These are phyloP conservation scores for Hyaloperonospora brassicae DNA, from an alignment of 352 stramenopile genomes.

Conservation along the genomic window DNA sequence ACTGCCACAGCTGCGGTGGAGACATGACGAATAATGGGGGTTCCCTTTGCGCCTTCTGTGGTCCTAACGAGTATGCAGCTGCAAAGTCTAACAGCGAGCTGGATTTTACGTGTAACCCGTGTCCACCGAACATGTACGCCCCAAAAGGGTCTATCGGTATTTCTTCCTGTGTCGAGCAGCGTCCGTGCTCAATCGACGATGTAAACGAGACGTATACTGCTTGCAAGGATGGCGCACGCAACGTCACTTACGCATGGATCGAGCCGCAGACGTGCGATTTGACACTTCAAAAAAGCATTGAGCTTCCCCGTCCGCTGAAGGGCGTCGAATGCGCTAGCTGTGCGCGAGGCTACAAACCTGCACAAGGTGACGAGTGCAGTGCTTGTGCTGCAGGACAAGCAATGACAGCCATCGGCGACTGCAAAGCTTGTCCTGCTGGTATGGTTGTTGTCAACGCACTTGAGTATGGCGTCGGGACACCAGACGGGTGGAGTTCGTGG, in stretches of 20 bases:
- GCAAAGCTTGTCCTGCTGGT: slow-evolving; percentile 35
- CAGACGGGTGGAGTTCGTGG: slow-evolving; percentile 51
- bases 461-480: slow-evolving; percentile 41
- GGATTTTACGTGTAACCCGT: slow-evolving; percentile 69
- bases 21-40: slow-evolving; percentile 72
- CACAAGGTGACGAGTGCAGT: slow-evolving; percentile 34
- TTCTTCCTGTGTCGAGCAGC: slow-evolving; percentile 53
- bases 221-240: slow-evolving; percentile 44
- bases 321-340: slow-evolving; percentile 46
- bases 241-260: slow-evolving; percentile 60
- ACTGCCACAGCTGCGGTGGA: slow-evolving; percentile 64
- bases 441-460: slow-evolving; percentile 50
- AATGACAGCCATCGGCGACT: slow-evolving; percentile 21
- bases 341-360: slow-evolving; percentile 37
- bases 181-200: slow-evolving; percentile 54
- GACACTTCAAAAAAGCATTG: slow-evolving; percentile 34
- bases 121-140: slow-evolving; percentile 48
- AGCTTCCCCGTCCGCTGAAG: slow-evolving; percentile 31
- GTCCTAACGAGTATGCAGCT: slow-evolving; percentile 67
- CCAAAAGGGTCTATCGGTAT: slow-evolving; percentile 69
- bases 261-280: slow-evolving; percentile 56
- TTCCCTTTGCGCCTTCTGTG: slow-evolving; percentile 71
- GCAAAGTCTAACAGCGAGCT: slow-evolving; percentile 62
- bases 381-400: slow-evolving; percentile 34
- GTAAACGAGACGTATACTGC: slow-evolving; percentile 50